Evolutionary conservation across 768 basidiomycete species (phyloP), one percentile per base, ranked within the genome.

Genomic region (Podaxis sp.): DNA sequence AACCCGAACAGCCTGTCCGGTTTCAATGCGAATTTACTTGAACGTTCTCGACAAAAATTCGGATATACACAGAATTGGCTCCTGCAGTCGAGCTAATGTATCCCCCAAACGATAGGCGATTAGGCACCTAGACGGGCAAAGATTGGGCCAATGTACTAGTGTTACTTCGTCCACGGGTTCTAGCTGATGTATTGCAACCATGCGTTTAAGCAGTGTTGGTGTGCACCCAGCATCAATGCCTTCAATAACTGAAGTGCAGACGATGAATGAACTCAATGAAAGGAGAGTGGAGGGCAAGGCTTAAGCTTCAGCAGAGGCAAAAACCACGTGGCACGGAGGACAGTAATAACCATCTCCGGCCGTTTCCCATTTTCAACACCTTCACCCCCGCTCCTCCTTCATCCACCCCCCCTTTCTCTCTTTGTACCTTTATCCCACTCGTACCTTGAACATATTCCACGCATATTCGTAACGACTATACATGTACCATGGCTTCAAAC

Each of bases 361-460:
- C 11, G 36, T 48, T 57, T 62, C 46, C 59, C 64, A 33, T 38
- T 57, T 58, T 62, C 60, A 56, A 42, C 55, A 52, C 24, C 52
- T 51, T 53, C 55, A 42, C 44, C 39, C 66, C 64, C 58, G 65
- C 65, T 46, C 52, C 61, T 61, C 66, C 42, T 52, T 54, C 66
- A 12, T 52, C 64, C 39, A 66, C 67, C 52, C 19, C 22, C 33
- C n/a, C 42, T 48, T 61, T 39, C 33, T 36, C 52, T 30, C 24
- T 46, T 48, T 61, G 59, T 61, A 61, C 52, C 36, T 42, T 40
- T 61, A 61, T 46, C 39, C 17, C 28, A 52, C 19, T 53, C 38
- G 44, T 26, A 30, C 13, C 17, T 15, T 26, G 39, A 44, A 49
- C 55, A 36, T 38, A 33, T 52, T 59, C 57, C 28, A 42, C 24